Percentiles rank a stretch among this genome's conserved stretches.
Conservation (phyloP, 2,329 filamentous ascomycete genomes). For the Thermochaetoides dissita region DNA sequence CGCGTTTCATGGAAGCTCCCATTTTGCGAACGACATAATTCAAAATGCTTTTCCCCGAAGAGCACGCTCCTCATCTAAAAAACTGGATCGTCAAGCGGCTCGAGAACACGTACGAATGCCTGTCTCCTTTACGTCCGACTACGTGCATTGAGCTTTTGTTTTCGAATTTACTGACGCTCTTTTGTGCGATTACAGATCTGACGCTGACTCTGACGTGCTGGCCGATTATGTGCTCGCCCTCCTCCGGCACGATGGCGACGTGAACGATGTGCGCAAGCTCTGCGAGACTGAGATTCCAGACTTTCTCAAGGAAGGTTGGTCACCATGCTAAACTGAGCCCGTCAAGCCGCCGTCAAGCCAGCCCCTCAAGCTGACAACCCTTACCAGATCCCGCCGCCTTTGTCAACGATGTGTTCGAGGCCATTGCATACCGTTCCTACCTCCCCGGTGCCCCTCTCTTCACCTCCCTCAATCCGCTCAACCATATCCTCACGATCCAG, state of each 20-base stretch:
- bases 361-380: neutral
- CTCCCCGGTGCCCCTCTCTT: slow-evolving; percentile 39
- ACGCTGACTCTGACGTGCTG: slow-evolving; percentile 68
- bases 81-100: slow-evolving; percentile 66
- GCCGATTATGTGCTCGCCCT: slow-evolving; percentile 76
- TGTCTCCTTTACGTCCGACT: neutral
- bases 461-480: slow-evolving; percentile 23
- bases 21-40: neutral
- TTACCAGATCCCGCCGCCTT: slow-evolving; percentile 43
- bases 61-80: slow-evolving; percentile 51
- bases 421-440: slow-evolving; percentile 49
- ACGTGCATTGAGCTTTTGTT: neutral
- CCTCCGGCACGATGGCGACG: slow-evolving; percentile 53
- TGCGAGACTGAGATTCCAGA: slow-evolving; percentile 62
- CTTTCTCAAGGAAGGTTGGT: slow-evolving; percentile 51
- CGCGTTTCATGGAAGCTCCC: slow-evolving; percentile 1
- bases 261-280: slow-evolving; percentile 48
- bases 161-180: too few species aligned
- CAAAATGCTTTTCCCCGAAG: slow-evolving; percentile 48
- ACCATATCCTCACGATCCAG: too few species aligned
- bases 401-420: slow-evolving; percentile 56
- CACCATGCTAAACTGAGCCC: slow-evolving; percentile 16
- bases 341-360: neutral
- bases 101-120: slow-evolving; percentile 47
- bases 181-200: slow-evolving; percentile 38